Base-by-base conservation (phyloP, 1,139 yeast genomes). In the Wickerhamomyces sp. region DNA sequence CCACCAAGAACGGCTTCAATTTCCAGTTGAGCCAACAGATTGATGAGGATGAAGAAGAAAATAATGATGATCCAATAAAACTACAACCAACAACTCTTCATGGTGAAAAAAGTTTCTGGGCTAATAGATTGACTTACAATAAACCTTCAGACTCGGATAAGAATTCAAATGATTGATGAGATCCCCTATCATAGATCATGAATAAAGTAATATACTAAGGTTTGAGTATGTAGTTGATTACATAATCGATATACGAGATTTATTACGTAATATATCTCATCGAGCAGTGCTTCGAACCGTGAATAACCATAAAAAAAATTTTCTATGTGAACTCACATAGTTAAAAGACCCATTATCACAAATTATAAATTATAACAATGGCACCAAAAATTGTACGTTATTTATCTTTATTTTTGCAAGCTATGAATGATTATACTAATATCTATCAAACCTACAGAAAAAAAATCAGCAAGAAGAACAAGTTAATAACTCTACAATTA, bases 71-170 rank as follows among this genome's bases (percentile, higher is more conserved):
- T 18, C 58, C 55, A 6, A 57, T 54, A 26, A 52, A 56, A 41
- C 43, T 58, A n/a, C 60, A 57, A 26, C 60, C 61, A 15, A 54
- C 59, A 1, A 57, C 60, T 6, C 46, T 47, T 36, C 47, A 44
- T 13, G 62, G 59, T 7, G 56, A 48, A 4, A 48, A 41, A 36
- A 33, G 50, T 4, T 51, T 55, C 40, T 58, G 62, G 62, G 49
- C 55, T 10, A 43, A 52, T 15, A 46, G 62, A 39, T 33, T 58
- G 26, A 40, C 34, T 31, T 41, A 47, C 38, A 37, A 38, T 18
- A 27, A 13, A 9, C 36, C 31, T 7, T 15, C 27, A 15, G 23
- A 18, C 23, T 18, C 23, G 3, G 23, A 5, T 5, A 18, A 18
- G 23, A 18, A 18, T 3, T 18, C 23, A 18, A 39, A 35, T 2